Conservation (phyloP, 2,329 filamentous ascomycete genomes). For the Calonectria hawksworthii region DNA sequence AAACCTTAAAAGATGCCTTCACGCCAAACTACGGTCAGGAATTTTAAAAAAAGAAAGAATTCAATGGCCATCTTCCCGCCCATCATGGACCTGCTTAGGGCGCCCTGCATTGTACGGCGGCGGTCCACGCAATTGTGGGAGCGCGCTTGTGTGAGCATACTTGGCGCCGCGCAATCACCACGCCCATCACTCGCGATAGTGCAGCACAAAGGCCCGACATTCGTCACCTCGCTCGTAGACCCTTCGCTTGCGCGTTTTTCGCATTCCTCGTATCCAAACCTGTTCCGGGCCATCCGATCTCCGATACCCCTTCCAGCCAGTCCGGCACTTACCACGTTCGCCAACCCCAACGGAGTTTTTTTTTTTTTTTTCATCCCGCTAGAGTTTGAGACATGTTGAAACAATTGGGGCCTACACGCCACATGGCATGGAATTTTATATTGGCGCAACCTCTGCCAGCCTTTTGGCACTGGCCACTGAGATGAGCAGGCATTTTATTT, state of each 20-base stretch:
- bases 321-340: neutral
- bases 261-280: conserved; percentile 5
- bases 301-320: neutral
- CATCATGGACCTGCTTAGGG: neutral
- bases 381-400: neutral
- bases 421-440: conserved; percentile 7
- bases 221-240: conserved; percentile 17
- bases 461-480: neutral
- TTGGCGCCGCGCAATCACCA: neutral
- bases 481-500: neutral
- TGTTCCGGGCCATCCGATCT: conserved; percentile 22
- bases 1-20: neutral
- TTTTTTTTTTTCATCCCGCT: neutral
- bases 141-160: neutral
- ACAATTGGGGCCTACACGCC: neutral
- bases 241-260: conserved; percentile 10
- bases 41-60: neutral
- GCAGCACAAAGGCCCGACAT: neutral
- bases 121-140: neutral
- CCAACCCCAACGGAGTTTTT: neutral
- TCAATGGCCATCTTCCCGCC: too few species aligned
- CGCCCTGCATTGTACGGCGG: neutral
- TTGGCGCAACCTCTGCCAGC: neutral
- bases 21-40: neutral
- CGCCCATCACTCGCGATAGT: neutral